Percentiles rank a stretch among this genome's conserved stretches.
Conservation (phyloP, 441 rosid species). For the Euphorbia neoarborescens region DNA sequence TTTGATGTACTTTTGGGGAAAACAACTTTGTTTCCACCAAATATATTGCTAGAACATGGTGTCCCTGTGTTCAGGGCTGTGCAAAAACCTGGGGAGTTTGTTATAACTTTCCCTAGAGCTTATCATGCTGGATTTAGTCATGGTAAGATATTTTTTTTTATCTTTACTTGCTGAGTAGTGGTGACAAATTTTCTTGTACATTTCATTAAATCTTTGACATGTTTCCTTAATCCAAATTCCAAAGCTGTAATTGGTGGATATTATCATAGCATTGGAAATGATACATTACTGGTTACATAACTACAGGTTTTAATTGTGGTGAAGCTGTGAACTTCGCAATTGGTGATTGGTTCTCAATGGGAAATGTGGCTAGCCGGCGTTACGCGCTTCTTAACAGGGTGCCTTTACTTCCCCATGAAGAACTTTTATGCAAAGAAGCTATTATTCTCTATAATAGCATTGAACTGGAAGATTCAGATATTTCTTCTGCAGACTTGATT, state of each 20-base stretch:
- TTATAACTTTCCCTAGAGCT: slow-evolving; percentile 89
- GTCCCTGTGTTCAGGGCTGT: slow-evolving; percentile 96
- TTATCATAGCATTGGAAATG: background rate
- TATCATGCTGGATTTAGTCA: slow-evolving; percentile 99
- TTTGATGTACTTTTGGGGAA: slow-evolving; percentile 95
- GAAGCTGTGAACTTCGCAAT: slow-evolving; percentile 99
- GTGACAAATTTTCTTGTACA: background rate
- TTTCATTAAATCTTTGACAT: background rate
- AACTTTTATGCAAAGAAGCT: slow-evolving; percentile 92
- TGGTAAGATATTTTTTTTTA: slow-evolving; percentile 39
- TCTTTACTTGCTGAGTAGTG: background rate
- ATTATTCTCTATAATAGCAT: slow-evolving; percentile 49
- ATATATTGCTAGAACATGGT: slow-evolving; percentile 62
- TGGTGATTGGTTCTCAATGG: slow-evolving; percentile 93
- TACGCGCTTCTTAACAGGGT: slow-evolving; percentile 81
- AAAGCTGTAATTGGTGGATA: background rate
- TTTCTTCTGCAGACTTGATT: slow-evolving; percentile 46
- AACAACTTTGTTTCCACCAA: slow-evolving; percentile 95
- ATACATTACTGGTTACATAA: slow-evolving; percentile 11
- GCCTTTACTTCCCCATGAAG: slow-evolving; percentile 97
- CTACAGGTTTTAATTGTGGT: slow-evolving; percentile 90
- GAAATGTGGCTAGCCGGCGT: slow-evolving; percentile 85
- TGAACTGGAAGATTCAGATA: slow-evolving; percentile 52
- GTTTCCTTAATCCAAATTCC: background rate
- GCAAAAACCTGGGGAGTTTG: slow-evolving; percentile 94